Conservation (phyloP, 192 early-diverging fungal genomes). For the Podila minutissima region DNA sequence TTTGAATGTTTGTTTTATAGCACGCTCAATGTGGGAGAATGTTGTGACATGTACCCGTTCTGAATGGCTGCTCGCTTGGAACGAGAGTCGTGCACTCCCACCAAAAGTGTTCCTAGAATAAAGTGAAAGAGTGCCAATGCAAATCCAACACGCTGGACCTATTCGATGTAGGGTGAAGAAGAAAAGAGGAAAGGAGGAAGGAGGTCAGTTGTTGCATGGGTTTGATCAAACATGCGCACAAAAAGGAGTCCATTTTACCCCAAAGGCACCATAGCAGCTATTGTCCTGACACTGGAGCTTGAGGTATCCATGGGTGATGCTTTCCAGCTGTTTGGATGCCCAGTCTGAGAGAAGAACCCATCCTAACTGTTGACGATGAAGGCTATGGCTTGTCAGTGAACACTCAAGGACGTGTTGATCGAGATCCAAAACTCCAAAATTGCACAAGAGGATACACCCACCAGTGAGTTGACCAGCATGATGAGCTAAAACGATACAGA, state of each 20-base stretch:
- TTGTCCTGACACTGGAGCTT: conserved; percentile 85
- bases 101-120: conserved; percentile 65
- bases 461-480: conserved; percentile 47
- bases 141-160: conserved; percentile 93
- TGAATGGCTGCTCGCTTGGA: conserved; percentile 87
- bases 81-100: conserved; percentile 79
- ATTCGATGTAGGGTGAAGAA: not conserved
- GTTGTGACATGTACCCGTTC: conserved; percentile 74
- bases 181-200: not conserved
- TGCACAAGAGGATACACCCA: not conserved
- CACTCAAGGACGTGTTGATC: not conserved
- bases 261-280: conserved; percentile 90
- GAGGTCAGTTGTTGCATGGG: not conserved
- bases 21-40: not conserved
- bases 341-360: conserved; percentile 90
- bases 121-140: conserved; percentile 78
- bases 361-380: conserved; percentile 60
- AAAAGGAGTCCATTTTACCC: conserved; percentile 57
- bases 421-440: not conserved
- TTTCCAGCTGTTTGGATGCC: conserved; percentile 84
- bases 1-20: not conserved
- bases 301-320: conserved; percentile 86
- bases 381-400: not conserved
- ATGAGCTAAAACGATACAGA: conserved; percentile 25
- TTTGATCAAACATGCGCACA: not conserved